Base-by-base conservation (phyloP, 768 basidiomycete species). In the Tricholoma saponaceum region DNA sequence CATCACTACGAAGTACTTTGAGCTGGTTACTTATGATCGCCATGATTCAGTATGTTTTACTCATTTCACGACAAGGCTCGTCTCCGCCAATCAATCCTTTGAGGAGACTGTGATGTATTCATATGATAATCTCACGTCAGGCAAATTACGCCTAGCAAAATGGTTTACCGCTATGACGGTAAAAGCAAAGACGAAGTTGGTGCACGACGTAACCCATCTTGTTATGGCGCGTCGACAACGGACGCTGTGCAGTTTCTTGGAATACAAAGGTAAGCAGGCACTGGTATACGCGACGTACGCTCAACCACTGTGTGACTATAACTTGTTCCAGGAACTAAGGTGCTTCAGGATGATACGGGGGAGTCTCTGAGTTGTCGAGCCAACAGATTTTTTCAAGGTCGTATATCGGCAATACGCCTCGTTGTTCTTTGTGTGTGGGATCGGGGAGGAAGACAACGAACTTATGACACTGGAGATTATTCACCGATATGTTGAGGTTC, bases 161-260 rank as follows among this genome's bases (percentile, higher is more conserved):
- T 98, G 96, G 96, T 98, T 92, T 70, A 81, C 84, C 18, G 91
- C 96, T 0, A 79, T 95, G 72, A 77, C 89, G 28, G 78, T 86
- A 20, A 92, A 94, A 72, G 76, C 77, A 33, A 95, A 93, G 72
- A 80, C 82, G 55, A 96, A 95, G 82, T 94, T 96, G 67, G 87
- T 97, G 61, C 95, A 93, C 74, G 96, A 98, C 68, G 90, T 98
- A 28, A 95, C 94, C 1, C 92, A 95, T 72, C 82, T 97, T 33
- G 94, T 98, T 28, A 78, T 96, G 46, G 90, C 87, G 52, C 82
- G 96, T 52, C 81, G 90, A 58, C 91, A 90, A 51, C 80, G 89
- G 55, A 46, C 25, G 7, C 95, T 94, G 92, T 97, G 94, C 69
- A 98, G 98, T 73, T 89, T 98, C 66, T 73, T 98, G 39, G 96